Conservation (phyloP, 768 basidiomycete genomes). For the Pleurotus tuoliensis region DNA sequence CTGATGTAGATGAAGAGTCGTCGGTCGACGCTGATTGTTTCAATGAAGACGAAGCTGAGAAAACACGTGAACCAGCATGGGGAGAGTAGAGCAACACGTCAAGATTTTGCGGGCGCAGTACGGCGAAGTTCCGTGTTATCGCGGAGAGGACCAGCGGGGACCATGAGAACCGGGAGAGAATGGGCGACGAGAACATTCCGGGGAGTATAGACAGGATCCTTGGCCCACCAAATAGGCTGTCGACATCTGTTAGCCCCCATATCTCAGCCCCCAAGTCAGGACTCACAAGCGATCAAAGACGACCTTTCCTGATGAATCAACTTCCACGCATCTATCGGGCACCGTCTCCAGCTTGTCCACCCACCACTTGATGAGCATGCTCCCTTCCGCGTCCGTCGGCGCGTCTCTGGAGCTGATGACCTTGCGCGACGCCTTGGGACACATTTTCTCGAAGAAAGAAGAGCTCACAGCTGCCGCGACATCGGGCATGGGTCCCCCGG, state of each 20-base stretch:
- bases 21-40: conserved; percentile 12
- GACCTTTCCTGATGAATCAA: conserved; percentile 33
- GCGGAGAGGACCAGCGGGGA: conserved; percentile 48
- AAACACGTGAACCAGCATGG: not conserved
- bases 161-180: conserved; percentile 48
- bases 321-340: conserved; percentile 38
- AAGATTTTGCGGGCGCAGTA: conserved; percentile 28
- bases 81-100: conserved; percentile 15
- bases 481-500: conserved; percentile 37
- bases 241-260: not conserved
- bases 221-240: conserved; percentile 42
- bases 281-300: conserved; percentile 51
- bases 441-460: conserved; percentile 46
- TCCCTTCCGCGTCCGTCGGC: conserved; percentile 35
- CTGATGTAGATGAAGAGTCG: conserved; percentile 1
- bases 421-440: conserved; percentile 32
- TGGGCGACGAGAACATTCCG: conserved; percentile 40
- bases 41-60: not conserved
- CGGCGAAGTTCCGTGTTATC: conserved; percentile 43
- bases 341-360: conserved; percentile 29
- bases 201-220: conserved; percentile 41
- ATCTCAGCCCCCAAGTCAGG: not conserved
- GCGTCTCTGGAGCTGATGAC: conserved; percentile 30
- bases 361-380: conserved; percentile 49
- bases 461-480: conserved; percentile 36